Evolutionary conservation across 257 asterid species (phyloP).

Genomic region (Ligustrum vulgare): DNA sequence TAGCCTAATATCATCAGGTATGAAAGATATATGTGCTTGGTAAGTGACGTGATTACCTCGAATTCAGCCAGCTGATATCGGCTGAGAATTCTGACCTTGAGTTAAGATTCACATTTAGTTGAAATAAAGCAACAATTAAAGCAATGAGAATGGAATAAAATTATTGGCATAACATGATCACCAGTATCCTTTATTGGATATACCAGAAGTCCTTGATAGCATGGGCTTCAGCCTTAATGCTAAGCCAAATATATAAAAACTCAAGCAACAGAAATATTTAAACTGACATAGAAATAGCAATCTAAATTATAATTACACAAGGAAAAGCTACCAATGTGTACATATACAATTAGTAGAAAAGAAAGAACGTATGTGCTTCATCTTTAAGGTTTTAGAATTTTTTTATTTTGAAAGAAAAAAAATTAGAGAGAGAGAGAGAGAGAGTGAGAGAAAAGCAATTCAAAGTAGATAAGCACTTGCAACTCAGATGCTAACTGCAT

Average conservation of each 20-base stretch:
- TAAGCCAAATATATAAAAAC: neutral
- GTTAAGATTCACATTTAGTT: conserved; percentile 39
- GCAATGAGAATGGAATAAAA: neutral
- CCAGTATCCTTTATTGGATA: neutral
- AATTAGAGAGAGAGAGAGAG: too few relatives aligned
- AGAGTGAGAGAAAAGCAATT: neutral
- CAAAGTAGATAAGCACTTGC: conserved; percentile 1
- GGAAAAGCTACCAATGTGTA: neutral
- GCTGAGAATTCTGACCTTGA: conserved; percentile 65
- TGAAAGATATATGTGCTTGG: neutral
- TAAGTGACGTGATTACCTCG: conserved; percentile 46
- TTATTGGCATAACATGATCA: too few relatives aligned
- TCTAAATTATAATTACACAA: neutral
- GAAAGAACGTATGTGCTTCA: neutral
- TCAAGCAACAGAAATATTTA: conserved; percentile 3
- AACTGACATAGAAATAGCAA: neutral
- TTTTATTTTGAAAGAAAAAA: too few relatives aligned
- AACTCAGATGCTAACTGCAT: neutral
- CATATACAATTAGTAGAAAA: neutral
- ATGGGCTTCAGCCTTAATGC: neutral
- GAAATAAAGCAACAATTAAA: neutral
- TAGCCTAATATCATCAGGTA: neutral
- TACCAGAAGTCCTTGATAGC: neutral
- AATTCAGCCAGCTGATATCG: conserved; percentile 88
- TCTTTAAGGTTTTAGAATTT: neutral